A percentile compares a stretch with the other conserved stretches of the same genome.
These are phyloP conservation scores for Pichia sp. DNA, from an alignment of 1,139 yeast species.

Conservation along the genomic window DNA sequence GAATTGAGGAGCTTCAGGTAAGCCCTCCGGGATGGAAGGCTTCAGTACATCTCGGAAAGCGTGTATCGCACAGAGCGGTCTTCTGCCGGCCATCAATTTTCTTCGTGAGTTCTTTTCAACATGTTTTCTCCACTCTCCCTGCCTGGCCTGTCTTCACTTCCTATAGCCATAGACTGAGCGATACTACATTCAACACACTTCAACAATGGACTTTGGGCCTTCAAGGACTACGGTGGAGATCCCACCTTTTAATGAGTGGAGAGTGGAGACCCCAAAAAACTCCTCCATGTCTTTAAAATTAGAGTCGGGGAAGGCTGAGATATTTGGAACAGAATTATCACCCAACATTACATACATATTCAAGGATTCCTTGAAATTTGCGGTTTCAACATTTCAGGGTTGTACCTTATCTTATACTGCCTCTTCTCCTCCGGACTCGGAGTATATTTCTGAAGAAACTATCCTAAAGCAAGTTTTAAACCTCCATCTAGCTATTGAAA, in stretches of 20 bases:
- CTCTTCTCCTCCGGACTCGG: conserved; percentile 34
- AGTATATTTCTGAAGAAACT: conserved; percentile 68
- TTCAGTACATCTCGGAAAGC: background rate
- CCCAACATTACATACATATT: conserved; percentile 58
- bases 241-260: conserved; percentile 67
- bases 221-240: conserved; percentile 27
- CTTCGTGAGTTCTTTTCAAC: background rate
- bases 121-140: background rate
- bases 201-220: conserved; percentile 17
- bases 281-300: conserved; percentile 54
- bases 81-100: background rate
- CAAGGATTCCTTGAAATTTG: conserved; percentile 52
- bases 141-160: no score
- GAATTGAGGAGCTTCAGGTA: background rate
- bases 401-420: conserved; percentile 44
- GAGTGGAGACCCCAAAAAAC: conserved; percentile 67
- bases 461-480: conserved; percentile 40
- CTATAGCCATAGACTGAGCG: background rate
- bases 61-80: background rate
- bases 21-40: background rate
- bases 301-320: conserved; percentile 71
- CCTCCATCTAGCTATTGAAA: conserved; percentile 73
- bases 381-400: conserved; percentile 59
- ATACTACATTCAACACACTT: no score
- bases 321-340: conserved; percentile 90